These are phyloP conservation scores for Sporothrix euskadiensis DNA, from an alignment of 2,329 filamentous ascomycete species.

Conservation along the genomic window DNA sequence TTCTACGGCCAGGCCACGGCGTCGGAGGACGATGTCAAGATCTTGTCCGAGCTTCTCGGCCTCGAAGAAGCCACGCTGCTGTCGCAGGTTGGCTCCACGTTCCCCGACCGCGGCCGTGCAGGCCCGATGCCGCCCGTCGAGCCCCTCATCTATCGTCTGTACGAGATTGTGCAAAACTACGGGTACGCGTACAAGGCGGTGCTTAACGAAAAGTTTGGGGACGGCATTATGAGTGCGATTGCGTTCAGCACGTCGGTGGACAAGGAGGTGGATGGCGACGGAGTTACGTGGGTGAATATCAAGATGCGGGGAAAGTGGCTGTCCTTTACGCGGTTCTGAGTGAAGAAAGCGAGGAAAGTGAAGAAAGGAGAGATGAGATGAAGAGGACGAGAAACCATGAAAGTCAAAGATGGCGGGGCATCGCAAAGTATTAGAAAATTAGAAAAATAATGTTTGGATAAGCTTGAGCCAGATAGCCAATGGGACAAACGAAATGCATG, in stretches of 20 bases:
- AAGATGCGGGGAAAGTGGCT: constrained; percentile 77
- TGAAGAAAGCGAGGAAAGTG: background rate
- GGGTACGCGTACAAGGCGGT: constrained; percentile 95
- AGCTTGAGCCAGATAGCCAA: background rate
- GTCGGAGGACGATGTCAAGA: constrained; percentile 52
- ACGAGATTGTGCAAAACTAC: constrained; percentile 95
- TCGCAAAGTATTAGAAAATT: background rate
- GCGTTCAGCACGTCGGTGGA: constrained; percentile 87
- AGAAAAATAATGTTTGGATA: background rate
- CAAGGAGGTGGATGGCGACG: constrained; percentile 86
- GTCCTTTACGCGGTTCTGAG: constrained; percentile 42
- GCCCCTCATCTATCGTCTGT: constrained; percentile 85
- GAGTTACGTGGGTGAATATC: constrained; percentile 80
- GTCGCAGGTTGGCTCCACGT: constrained; percentile 55
- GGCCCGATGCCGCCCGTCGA: constrained; percentile 83
- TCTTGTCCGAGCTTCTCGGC: constrained; percentile 60
- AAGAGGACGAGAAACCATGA: background rate
- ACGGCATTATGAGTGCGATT: constrained; percentile 97
- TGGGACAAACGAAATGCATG: background rate
- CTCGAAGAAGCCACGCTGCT: constrained; percentile 56
- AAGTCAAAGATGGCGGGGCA: background rate
- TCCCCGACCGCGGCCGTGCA: constrained; percentile 76
- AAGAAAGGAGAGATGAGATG: background rate
- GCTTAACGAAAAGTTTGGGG: constrained; percentile 90
- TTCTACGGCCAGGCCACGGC: constrained; percentile 76